A percentile compares a stretch with the other conserved stretches of the same genome.
These are phyloP conservation scores for Phytopythium chamaehyphon DNA, from an alignment of 352 stramenopile species.

Conservation along the genomic window DNA sequence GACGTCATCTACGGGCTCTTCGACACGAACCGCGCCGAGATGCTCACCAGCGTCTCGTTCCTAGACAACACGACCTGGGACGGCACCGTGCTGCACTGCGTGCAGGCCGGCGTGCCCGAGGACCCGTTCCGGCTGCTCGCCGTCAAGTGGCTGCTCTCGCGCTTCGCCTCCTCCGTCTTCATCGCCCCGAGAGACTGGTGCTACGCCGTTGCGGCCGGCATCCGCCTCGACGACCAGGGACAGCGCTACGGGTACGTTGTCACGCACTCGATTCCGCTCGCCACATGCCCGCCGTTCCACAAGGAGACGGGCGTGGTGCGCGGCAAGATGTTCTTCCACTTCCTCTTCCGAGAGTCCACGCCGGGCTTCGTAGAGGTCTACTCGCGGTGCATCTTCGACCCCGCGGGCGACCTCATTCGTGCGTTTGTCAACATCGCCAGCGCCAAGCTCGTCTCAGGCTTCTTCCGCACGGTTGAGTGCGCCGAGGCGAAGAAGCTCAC, in stretches of 20 bases:
- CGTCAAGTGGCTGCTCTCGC: constrained; percentile 41
- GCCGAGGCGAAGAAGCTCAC: constrained; percentile 50
- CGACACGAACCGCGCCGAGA: constrained; percentile 24
- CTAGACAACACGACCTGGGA: constrained; percentile 27
- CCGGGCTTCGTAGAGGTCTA: constrained; percentile 28
- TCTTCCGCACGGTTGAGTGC: constrained; percentile 38
- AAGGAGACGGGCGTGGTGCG: constrained; percentile 18
- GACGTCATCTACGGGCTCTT: constrained; percentile 41
- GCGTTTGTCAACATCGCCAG: constrained; percentile 23
- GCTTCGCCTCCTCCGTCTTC: constrained; percentile 14
- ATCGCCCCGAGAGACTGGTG: constrained; percentile 36
- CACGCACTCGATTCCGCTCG: constrained; percentile 33
- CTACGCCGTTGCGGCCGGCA: constrained; percentile 37
- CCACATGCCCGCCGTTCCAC: constrained; percentile 31
- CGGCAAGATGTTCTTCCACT: constrained; percentile 28
- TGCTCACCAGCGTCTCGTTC: constrained; percentile 33
- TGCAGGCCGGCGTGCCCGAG: constrained; percentile 19
- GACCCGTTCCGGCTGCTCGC: constrained; percentile 40
- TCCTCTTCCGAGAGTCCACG: constrained; percentile 29
- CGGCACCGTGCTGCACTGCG: constrained; percentile 33
- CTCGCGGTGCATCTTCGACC: constrained; percentile 40
- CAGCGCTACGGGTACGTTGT: constrained; percentile 40
- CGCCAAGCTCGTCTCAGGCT: constrained; percentile 25
- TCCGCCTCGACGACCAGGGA: constrained; percentile 21
- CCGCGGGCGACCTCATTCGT: constrained; percentile 23